Percentiles rank a stretch among this genome's conserved stretches.
Evolutionary conservation across 495 filamentous ascomycete species (phyloP).

Genomic region (Parmelia sp.): DNA sequence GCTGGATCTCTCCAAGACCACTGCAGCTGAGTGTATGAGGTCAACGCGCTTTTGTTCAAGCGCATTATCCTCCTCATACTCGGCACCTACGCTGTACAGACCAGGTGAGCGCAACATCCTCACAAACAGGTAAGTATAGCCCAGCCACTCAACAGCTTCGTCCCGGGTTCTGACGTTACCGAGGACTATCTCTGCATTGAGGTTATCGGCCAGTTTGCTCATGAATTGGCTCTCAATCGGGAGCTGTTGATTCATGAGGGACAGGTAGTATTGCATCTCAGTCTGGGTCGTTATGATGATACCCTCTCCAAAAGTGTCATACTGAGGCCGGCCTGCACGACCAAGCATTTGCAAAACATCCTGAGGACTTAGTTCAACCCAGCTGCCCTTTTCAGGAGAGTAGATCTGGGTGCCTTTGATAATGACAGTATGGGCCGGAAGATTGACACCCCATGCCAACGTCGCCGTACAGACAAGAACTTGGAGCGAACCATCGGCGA

Average conservation of each 20-base stretch:
- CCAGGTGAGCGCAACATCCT: conserved; percentile 96
- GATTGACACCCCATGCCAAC: conserved; percentile 91
- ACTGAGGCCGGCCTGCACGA: conserved; percentile 92
- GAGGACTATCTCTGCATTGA: conserved; percentile 95
- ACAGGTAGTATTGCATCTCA: conserved; percentile 95
- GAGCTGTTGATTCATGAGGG: conserved; percentile 91
- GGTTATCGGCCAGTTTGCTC: conserved; percentile 87
- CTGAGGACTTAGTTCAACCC: conserved; percentile 96
- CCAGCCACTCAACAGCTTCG: conserved; percentile 96
- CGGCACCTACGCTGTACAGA: conserved; percentile 89
- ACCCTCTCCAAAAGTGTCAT: conserved; percentile 94
- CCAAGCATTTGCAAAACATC: conserved; percentile 99
- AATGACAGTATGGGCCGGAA: conserved; percentile 91
- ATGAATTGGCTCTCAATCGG: conserved; percentile 96
- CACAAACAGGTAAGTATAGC: conserved; percentile 97
- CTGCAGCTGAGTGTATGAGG: conserved; percentile 88
- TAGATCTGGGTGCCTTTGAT: conserved; percentile 98
- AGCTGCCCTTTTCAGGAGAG: conserved; percentile 96
- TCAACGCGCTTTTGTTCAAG: conserved; percentile 96
- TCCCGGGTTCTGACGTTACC: conserved; percentile 90
- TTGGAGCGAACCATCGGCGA: conserved; percentile 82
- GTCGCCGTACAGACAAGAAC: conserved; percentile 97
- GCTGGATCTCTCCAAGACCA: conserved; percentile 76
- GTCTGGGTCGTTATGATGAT: conserved; percentile 95
- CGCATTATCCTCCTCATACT: conserved; percentile 87